phyloP scores from a whole-genome alignment of 345 rosid species.

The Salix udensis region DNA sequence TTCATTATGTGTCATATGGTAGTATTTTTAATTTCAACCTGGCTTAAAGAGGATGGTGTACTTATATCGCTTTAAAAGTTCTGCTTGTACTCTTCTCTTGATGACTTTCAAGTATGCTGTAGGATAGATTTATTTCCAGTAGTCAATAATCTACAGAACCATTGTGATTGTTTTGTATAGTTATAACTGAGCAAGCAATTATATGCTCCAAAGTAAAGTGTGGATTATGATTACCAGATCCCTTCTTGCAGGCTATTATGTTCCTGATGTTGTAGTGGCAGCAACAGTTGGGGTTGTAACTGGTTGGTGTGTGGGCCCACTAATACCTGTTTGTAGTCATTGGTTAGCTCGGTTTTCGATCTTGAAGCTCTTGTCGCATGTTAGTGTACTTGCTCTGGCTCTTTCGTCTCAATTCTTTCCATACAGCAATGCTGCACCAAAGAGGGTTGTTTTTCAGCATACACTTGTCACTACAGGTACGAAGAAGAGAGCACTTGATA shows the following conservation, averaged over 20 bases:
- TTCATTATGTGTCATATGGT: neutral
- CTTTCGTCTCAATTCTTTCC: constrained; percentile 88
- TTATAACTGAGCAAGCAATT: neutral
- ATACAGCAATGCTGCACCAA: constrained; percentile 79
- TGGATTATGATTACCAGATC: constrained; percentile 4
- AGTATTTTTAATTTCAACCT: neutral
- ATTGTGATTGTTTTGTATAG: neutral
- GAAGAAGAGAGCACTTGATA: neutral
- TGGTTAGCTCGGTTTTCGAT: constrained; percentile 78
- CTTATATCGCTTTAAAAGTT: neutral
- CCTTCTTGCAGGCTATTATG: constrained; percentile 61
- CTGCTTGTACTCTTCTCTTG: neutral
- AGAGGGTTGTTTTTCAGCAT: constrained; percentile 86
- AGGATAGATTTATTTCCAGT: neutral
- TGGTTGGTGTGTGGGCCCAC: constrained; percentile 82
- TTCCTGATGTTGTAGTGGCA: constrained; percentile 72
- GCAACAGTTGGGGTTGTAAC: constrained; percentile 61
- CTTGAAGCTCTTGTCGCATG: constrained; percentile 64
- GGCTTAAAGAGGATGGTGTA: neutral
- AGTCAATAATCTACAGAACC: neutral
- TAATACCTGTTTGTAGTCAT: constrained; percentile 63
- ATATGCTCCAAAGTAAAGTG: neutral
- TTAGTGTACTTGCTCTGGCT: constrained; percentile 70
- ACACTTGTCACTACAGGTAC: constrained; percentile 70
- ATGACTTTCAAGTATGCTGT: neutral